Conservation (phyloP, 768 basidiomycete species). For the Crucibulum laeve region DNA sequence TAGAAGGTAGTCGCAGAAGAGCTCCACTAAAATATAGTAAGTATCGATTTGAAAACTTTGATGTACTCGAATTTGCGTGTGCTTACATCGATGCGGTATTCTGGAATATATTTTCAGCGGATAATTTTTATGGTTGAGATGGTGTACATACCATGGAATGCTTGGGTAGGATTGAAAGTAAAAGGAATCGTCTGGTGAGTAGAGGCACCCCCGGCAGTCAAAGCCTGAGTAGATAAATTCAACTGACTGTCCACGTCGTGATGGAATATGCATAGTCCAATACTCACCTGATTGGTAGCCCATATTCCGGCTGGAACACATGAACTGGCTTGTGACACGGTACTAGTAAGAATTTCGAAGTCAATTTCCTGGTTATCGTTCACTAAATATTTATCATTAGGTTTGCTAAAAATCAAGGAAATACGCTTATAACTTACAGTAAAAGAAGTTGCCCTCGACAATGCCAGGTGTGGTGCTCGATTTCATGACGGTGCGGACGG, state of each 20-base stretch:
- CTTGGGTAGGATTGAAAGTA: slow-evolving; percentile 25
- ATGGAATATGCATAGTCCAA: not conserved
- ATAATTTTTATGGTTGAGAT: not conserved
- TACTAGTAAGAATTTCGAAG: slow-evolving; percentile 30
- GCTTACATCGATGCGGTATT: slow-evolving; percentile 31
- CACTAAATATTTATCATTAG: slow-evolving; percentile 9
- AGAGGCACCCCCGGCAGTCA: slow-evolving; percentile 11
- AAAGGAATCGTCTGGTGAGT: slow-evolving; percentile 21
- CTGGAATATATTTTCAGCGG: slow-evolving; percentile 9
- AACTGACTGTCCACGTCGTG: not conserved
- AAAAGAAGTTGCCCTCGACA: slow-evolving; percentile 32
- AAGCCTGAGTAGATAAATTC: slow-evolving; percentile 10
- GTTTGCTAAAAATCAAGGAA: not conserved
- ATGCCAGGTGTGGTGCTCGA: slow-evolving; percentile 27
- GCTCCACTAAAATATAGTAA: slow-evolving; percentile 19
- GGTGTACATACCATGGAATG: slow-evolving; percentile 24
- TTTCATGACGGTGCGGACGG: slow-evolving; percentile 28
- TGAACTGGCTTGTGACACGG: slow-evolving; percentile 17
- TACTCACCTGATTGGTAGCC: slow-evolving; percentile 28
- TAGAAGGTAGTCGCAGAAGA: slow-evolving; percentile 25
- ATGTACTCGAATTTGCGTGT: not conserved
- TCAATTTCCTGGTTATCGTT: slow-evolving; percentile 28
- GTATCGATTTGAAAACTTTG: not conserved
- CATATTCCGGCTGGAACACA: slow-evolving; percentile 29
- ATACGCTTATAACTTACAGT: slow-evolving; percentile 15